Base-by-base conservation (phyloP, 495 filamentous ascomycete species). In the Penicillium atrosanguineum region DNA sequence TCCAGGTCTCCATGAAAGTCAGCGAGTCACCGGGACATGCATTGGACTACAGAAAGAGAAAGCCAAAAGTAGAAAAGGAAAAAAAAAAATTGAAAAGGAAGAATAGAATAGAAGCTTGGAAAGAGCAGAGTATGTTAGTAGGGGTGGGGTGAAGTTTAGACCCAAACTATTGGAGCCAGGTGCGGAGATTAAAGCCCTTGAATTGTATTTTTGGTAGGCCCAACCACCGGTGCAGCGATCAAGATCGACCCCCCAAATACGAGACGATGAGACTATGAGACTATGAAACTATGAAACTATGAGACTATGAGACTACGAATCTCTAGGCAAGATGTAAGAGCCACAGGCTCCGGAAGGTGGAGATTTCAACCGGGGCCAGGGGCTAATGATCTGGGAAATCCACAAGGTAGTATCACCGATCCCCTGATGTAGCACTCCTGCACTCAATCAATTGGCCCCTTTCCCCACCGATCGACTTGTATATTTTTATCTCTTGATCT, bases 101-200 rank as follows among this genome's bases (percentile, higher is more conserved):
- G 34, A 37, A 23, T 34, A 40, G 18, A 40, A 9, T 6, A 16
- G 18, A 40, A n/a, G 23, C 23, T 23, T 18, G 19, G n/a, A 16
- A n/a, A 9, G 19, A 40, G 38, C 6, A n/a, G 19, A 38, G 38
- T 42, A 26, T 39, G 44, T 19, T 14, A 36, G 53, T 50, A 36
- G 42, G 49, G 48, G 46, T 52, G 50, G 55, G 50, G 46, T 55
- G 55, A 57, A 40, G 41, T 46, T 52, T 48, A 39, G 57, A 59
- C 63, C 63, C 60, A 55, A 50, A 63, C 48, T 51, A 47, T 51
- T 53, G 52, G 60, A 61, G 20, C 44, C 55, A 61, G 53, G 50
- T 61, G 63, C 63, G 63, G 63, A 66, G 63, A 66, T 61, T 61
- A 63, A 56, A 28, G 12, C 44, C 14, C 41, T 44, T 34, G 4